Evolutionary conservation across 129 eudicot genomes (phyloP).

Genomic region (Scalesia atractyloides): DNA sequence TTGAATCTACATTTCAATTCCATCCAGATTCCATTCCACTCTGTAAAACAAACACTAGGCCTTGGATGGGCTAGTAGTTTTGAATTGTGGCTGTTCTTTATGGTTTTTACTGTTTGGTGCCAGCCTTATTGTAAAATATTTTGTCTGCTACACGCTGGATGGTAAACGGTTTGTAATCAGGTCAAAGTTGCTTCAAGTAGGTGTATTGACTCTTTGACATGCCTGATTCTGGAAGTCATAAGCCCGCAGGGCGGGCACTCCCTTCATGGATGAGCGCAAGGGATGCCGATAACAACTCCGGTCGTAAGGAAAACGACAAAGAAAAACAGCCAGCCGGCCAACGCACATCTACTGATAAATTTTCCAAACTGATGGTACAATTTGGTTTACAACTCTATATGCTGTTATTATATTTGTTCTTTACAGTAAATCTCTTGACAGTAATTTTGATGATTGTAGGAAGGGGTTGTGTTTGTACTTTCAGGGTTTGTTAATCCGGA

Average conservation of each 20-base stretch:
- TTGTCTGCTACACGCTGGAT: background rate
- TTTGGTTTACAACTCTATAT: constrained; percentile 1
- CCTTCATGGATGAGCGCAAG: constrained; percentile 91
- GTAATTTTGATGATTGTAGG: constrained; percentile 41
- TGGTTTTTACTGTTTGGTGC: background rate
- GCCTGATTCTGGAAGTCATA: constrained; percentile 51
- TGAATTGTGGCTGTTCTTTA: constrained; percentile 11
- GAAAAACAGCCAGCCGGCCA: constrained; percentile 28
- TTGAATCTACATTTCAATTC: no score
- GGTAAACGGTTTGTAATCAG: constrained; percentile 27
- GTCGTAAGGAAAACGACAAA: constrained; percentile 26
- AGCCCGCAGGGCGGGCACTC: constrained; percentile 49
- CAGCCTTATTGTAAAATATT: background rate
- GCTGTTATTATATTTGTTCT: constrained; percentile 1
- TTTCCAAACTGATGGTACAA: constrained; percentile 67
- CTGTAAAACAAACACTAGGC: no score
- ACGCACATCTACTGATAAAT: constrained; percentile 32
- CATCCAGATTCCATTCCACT: no score
- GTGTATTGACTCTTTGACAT: constrained; percentile 31
- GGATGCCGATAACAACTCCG: constrained; percentile 23
- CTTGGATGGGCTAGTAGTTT: background rate
- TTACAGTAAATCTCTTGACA: background rate
- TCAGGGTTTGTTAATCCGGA: constrained; percentile 97
- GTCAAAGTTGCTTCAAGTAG: constrained; percentile 13
- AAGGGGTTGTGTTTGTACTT: constrained; percentile 85